Base-by-base conservation (phyloP, 2,329 filamentous ascomycete species). In the Phyllosticta citrichinensis region DNA sequence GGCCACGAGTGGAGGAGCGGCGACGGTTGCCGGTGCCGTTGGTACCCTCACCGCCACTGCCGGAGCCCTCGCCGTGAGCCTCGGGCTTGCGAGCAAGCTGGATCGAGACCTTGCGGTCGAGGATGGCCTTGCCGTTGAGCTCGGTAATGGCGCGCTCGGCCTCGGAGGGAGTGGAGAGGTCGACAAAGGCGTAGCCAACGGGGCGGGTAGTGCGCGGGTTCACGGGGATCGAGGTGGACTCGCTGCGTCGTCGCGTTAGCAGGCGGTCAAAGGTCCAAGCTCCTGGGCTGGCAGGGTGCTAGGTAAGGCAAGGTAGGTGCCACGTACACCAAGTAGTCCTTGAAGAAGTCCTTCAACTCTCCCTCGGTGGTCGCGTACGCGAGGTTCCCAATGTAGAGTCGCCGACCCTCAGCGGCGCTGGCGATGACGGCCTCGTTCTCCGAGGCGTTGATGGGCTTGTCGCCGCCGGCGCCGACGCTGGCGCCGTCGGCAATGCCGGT, bases 331-430 rank as follows among this genome's bases (percentile, higher is more conserved):
- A 94, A 88, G 85, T 96, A 97, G 80, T 87, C 89, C 85, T 94
- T 93, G 88, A 99, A 99, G 86, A 99, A 99, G 73, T 94, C 89
- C 85, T 95, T 96, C 85, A 99, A 91, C 87, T 97, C 91, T 88
- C 89, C 94, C 89, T 97, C 94, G 79, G 91, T 96, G 87, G 94
- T 97, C 87, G 93, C 92, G 80, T 99, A 99, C 74, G 94, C 94
- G 86, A 99, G 89, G 85, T 99, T 99, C 84, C 94, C 94, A 83
- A 99, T 97, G 83, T 99, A 99, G 74, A 99, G 88, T 82, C 94
- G 91, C 83, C 94, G 91, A 79, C 94, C 93, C 84, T 99, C 94
- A 79, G 93, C 92, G 79, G 94, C 94, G 82, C 91, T 96, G 80
- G 91, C 91, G 78, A 94, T 87, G 75, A 94, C 91, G 77, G 92